Evolutionary conservation across 2,329 filamentous ascomycete genomes (phyloP).

Genomic region (Trematosphaeria pertusa): DNA sequence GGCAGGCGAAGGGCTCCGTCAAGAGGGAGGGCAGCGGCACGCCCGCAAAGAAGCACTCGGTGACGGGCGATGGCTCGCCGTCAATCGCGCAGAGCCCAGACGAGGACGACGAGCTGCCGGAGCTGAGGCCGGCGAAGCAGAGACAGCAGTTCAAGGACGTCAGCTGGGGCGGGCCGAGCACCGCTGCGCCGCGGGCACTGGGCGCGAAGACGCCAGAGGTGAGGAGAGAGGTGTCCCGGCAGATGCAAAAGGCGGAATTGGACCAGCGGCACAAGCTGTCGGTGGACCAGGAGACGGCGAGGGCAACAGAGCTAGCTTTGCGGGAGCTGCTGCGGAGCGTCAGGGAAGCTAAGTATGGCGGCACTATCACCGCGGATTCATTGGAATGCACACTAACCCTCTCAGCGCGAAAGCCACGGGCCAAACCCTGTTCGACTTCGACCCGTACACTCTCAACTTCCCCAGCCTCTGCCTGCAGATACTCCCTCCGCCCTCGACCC

Average conservation of each 20-base stretch:
- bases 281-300: slow-evolving; percentile 79
- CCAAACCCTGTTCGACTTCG: slow-evolving; percentile 72
- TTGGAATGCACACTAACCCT: neutral
- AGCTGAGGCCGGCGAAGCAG: slow-evolving; percentile 35
- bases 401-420: slow-evolving; percentile 54
- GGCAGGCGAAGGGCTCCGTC: slow-evolving; percentile 75
- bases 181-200: slow-evolving; percentile 60
- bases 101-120: slow-evolving; percentile 14
- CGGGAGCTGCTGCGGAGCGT: slow-evolving; percentile 82
- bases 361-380: neutral
- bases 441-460: slow-evolving; percentile 84
- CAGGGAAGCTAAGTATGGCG: slow-evolving; percentile 76
- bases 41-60: slow-evolving; percentile 29
- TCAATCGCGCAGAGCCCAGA: slow-evolving; percentile 32
- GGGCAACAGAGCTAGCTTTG: slow-evolving; percentile 83
- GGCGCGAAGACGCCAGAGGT: slow-evolving; percentile 55
- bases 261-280: slow-evolving; percentile 69
- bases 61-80: slow-evolving; percentile 35
- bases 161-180: slow-evolving; percentile 82
- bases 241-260: slow-evolving; percentile 62
- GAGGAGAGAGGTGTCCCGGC: slow-evolving; percentile 45
- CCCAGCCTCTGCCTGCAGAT: slow-evolving; percentile 83
- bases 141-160: slow-evolving; percentile 62
- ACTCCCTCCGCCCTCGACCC: slow-evolving; percentile 78
- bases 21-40: slow-evolving; percentile 60